phyloP scores from a whole-genome alignment of 305 asterid species.

The Petunia hybrid region DNA sequence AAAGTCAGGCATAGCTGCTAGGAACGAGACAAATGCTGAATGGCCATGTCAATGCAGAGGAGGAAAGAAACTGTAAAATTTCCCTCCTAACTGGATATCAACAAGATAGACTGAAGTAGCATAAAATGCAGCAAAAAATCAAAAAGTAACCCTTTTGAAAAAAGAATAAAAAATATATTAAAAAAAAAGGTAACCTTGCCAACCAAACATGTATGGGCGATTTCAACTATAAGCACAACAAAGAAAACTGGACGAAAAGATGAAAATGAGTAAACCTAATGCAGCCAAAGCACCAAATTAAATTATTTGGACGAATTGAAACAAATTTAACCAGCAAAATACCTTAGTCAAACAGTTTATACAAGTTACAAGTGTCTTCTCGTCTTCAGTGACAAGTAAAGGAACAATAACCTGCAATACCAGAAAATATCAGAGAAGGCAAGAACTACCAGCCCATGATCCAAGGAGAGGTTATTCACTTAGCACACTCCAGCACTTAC shows the following conservation, averaged over 20 bases:
- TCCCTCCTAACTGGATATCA: neutral
- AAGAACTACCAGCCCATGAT: slow-evolving; percentile 21
- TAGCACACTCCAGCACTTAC: slow-evolving; percentile 52
- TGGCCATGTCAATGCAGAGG: neutral
- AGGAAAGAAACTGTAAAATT: neutral
- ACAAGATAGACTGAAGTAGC: neutral
- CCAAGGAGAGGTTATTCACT: neutral
- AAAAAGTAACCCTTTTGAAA: neutral
- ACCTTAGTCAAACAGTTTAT: slow-evolving; percentile 97
- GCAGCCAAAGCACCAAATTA: slow-evolving; percentile 12
- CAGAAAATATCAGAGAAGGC: slow-evolving; percentile 36
- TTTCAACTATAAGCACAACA: slow-evolving; percentile 27
- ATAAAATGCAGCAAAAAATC: neutral
- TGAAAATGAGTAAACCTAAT: neutral
- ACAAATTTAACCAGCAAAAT: slow-evolving; percentile 22
- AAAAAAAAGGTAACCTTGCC: slow-evolving; percentile 20
- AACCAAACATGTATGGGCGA: neutral
- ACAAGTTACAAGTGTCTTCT: slow-evolving; percentile 93
- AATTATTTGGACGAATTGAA: neutral
- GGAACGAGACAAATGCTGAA: slow-evolving; percentile 9
- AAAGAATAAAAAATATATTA: neutral
- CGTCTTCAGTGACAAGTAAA: slow-evolving; percentile 92
- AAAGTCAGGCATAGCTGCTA: slow-evolving; percentile 22
- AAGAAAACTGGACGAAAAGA: neutral
- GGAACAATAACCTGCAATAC: slow-evolving; percentile 88